These are phyloP conservation scores for Mucor racemosus DNA, from an alignment of 371 early-diverging fungal species.

Conservation along the genomic window DNA sequence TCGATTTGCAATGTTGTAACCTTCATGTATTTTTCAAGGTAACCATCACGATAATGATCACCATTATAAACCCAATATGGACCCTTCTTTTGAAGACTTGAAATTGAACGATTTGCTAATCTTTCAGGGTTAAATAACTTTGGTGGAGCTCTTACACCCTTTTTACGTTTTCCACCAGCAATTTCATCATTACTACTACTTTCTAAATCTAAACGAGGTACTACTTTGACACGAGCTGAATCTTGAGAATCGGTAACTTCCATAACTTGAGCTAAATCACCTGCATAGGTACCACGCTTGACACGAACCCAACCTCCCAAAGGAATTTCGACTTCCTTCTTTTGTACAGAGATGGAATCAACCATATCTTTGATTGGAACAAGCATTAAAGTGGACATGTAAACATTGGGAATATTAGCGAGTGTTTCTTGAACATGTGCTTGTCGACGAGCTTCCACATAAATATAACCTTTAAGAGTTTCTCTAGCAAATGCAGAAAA, in stretches of 20 bases:
- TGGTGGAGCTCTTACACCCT: constrained; percentile 61
- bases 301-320: constrained; percentile 92
- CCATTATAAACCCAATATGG: constrained; percentile 79
- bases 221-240: constrained; percentile 79
- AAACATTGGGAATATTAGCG: constrained; percentile 76
- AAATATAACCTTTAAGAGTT: constrained; percentile 93
- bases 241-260: constrained; percentile 83
- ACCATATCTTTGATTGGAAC: constrained; percentile 98
- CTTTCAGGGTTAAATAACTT: constrained; percentile 80
- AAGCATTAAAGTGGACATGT: constrained; percentile 74
- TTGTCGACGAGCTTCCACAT: constrained; percentile 91
- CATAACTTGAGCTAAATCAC: constrained; percentile 93
- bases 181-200: constrained; percentile 21
- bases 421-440: constrained; percentile 85
- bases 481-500: constrained; percentile 89
- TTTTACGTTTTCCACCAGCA: constrained; percentile 61
- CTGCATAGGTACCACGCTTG: constrained; percentile 94
- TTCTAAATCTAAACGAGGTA: constrained; percentile 86
- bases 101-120: constrained; percentile 52
- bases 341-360: constrained; percentile 84
- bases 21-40: constrained; percentile 89
- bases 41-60: constrained; percentile 90
- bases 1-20: constrained; percentile 75
- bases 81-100: constrained; percentile 54
- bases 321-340: constrained; percentile 71